Evolutionary conservation across 345 rosid species (phyloP).

Genomic region (Pugionium dolabratum): DNA sequence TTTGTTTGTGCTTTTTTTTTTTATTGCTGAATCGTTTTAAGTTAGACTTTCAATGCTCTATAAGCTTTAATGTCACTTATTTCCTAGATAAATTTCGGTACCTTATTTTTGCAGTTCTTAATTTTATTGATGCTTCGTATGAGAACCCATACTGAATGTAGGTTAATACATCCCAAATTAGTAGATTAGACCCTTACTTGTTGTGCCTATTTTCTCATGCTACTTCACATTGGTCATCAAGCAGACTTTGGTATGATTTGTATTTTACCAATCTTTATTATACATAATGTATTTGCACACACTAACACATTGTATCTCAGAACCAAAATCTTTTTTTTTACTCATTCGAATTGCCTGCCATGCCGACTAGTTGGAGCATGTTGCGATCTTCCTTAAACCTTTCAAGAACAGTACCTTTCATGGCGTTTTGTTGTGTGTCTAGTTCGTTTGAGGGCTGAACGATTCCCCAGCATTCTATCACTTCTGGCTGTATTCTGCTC

Average conservation of each 20-base stretch:
- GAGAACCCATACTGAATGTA: background rate
- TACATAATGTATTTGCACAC: background rate
- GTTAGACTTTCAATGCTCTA: background rate
- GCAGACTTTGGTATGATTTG: background rate
- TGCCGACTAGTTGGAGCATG: slow-evolving; percentile 87
- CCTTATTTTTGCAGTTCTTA: background rate
- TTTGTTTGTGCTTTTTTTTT: slow-evolving; percentile 17
- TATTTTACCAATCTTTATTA: too few relatives aligned
- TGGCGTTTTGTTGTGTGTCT: slow-evolving; percentile 47
- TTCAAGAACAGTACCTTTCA: slow-evolving; percentile 60
- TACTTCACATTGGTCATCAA: background rate
- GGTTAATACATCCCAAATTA: background rate
- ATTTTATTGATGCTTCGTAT: background rate
- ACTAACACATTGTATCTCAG: background rate
- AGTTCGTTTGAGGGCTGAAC: slow-evolving; percentile 42
- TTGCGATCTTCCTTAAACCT: slow-evolving; percentile 85
- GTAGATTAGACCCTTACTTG: too few relatives aligned
- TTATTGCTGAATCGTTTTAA: slow-evolving; percentile 7
- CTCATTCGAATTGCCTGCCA: slow-evolving; percentile 76
- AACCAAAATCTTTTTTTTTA: slow-evolving; percentile 22
- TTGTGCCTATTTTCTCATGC: background rate
- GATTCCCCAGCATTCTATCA: slow-evolving; percentile 90
- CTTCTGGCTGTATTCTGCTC: slow-evolving; percentile 54
- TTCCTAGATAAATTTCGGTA: slow-evolving; percentile 2
- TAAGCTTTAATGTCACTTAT: slow-evolving; percentile 12